Evolutionary conservation across 2,329 filamentous ascomycete genomes (phyloP), one percentile per base, ranked within the genome.

Genomic region (Trichoderma sp.): DNA sequence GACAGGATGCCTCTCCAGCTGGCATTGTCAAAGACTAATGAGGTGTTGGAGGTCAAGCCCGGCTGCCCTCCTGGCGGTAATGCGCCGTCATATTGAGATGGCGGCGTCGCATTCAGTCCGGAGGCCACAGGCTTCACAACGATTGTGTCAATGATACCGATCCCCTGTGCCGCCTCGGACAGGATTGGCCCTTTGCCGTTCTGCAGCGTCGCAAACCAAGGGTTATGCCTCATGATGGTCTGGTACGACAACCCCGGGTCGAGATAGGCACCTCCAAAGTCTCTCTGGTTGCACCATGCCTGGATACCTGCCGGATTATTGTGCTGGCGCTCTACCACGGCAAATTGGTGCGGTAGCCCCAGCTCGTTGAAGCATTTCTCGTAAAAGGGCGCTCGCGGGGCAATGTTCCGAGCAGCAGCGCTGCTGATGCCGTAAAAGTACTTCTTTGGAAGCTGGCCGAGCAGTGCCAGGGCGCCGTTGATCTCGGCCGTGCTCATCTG

Each of bases 401-500:
- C 92, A 18, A 82, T 82, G 24, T 82, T 83, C 55, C 85, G 82
- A n/a, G 89, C 89, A 6, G 87, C 84, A 54, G 90, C 86, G 68
- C 88, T 91, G 70, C 89, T 92, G 72, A 96, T 92, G 52, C 91
- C 92, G 75, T 94, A 96, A 59, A 96, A 89, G 73, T 89, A 90
- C 74, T 90, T 91, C 78, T 90, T 93, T 1, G 91, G 91, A 63
- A 96, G 84, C 74, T 94, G 91, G 2, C 92, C 92, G 78, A 96
- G 89, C 69, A 91, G 89, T 66, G 92, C 89, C 34, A 96, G 81
- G 4, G 91, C 91, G 58, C 88, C 87, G 75, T 96, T 96, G 78
- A 96, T 96, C 79, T 96, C 91, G 18, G 93, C 91, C 1, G 92
- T 91, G 73, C 91, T 94, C 81, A 97, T 84, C 79, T 96, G 93